A percentile compares a stretch with the other conserved stretches of the same genome.
Evolutionary conservation across 2,329 filamentous ascomycete species (phyloP).

Genomic region (Diplodia corticola): DNA sequence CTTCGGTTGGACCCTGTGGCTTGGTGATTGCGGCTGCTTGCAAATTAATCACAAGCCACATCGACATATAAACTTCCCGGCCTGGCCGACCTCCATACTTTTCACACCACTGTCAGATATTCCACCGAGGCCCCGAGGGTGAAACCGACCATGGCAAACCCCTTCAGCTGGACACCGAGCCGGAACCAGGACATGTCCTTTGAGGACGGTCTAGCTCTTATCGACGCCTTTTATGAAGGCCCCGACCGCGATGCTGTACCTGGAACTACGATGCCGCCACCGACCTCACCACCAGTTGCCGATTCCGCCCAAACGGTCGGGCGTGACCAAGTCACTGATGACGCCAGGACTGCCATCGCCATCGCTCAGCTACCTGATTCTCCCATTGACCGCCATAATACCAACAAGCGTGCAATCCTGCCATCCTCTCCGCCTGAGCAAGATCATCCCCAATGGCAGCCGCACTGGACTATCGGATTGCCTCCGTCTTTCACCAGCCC

Average conservation of each 20-base stretch:
- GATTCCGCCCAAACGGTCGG: background rate
- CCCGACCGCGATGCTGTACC: background rate
- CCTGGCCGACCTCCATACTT: background rate
- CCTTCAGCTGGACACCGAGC: background rate
- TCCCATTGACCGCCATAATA: background rate
- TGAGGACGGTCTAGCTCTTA: constrained; percentile 10
- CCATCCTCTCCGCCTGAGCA: background rate
- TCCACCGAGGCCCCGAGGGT: background rate
- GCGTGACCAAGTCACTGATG: background rate
- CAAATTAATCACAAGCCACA: background rate
- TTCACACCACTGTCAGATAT: background rate
- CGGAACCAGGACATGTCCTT: background rate
- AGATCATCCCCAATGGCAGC: background rate
- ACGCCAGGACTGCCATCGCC: background rate
- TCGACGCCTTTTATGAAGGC: constrained; percentile 7
- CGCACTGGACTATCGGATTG: background rate
- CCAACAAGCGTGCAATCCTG: background rate
- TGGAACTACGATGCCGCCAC: too few relatives aligned
- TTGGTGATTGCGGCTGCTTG: background rate
- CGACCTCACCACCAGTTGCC: background rate
- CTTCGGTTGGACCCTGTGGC: background rate
- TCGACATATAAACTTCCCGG: background rate
- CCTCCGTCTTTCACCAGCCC: background rate
- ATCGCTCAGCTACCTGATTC: background rate
- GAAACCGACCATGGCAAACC: background rate